Base-by-base conservation (phyloP, 2,329 filamentous ascomycete genomes). In the Nemania sp. region DNA sequence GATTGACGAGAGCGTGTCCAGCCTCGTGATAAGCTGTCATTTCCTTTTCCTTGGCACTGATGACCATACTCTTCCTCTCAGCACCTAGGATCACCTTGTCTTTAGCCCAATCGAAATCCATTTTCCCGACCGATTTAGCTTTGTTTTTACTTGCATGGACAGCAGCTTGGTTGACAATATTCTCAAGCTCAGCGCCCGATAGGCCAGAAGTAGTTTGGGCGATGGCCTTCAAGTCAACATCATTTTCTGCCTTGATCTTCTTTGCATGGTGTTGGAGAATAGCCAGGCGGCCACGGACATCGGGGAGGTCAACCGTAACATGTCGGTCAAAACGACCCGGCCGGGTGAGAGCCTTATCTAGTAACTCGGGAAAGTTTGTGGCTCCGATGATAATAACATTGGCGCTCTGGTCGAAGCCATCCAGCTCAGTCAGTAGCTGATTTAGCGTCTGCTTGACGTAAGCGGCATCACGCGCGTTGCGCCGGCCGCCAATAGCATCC, bases 391-490 rank as follows among this genome's bases (percentile, higher is more conserved):
- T 95, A 77, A 99, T 97, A 29, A 99, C 94, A 71, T 94, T 93
- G 71, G 91, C 96, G 76, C 93, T 93, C 79, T 98, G 94, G 66
- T 97, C 94, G 77, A 99, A 99, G 26, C 97, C 97, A 75, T 99
- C 97, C 45, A 99, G 88, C 79, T 99, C 96, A 20, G 97, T 98
- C 65, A 99, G 88, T 62, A 99, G 88, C 82, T 99, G 96, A 78
- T 99, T 99, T 71, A 99, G 87, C 0, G 96, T 99, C 81, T 99
- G 97, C 80, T 98, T 98, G 72, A 95, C 93, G 78, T 99, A 97
- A 15, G 94, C 93, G 27, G 94, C 93, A 80, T 99, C 97, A 66
- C 94, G 87, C 55, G 96, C 92, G 76, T 98, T 97, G 71, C 96
- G 89, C 82, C 96, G 97, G 66, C 94, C 93, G 75, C 96, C 96